These are phyloP conservation scores for Neocucurbitaria cava DNA, from an alignment of 2,329 filamentous ascomycete species.

Conservation along the genomic window DNA sequence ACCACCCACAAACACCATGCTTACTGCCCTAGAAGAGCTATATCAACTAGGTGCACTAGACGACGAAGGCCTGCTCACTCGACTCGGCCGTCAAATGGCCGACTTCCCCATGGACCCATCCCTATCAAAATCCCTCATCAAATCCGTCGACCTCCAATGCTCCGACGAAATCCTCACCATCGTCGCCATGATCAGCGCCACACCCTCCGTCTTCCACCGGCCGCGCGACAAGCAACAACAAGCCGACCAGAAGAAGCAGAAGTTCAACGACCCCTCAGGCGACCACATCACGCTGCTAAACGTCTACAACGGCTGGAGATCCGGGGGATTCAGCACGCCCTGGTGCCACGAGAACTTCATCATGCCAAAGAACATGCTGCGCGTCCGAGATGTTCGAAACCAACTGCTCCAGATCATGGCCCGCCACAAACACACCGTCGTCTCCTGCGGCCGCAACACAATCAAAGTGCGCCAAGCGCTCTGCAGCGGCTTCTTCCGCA, in stretches of 20 bases:
- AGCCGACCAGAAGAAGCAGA: conserved; percentile 96
- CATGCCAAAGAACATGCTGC: conserved; percentile 85
- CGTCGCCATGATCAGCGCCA: conserved; percentile 72
- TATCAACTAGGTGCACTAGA: conserved; percentile 92
- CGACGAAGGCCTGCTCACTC: conserved; percentile 91
- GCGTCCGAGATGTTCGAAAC: conserved; percentile 89
- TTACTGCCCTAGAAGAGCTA: conserved; percentile 92
- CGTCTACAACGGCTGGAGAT: conserved; percentile 97
- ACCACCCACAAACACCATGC: conserved; percentile 95
- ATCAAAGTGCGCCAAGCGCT: conserved; percentile 86
- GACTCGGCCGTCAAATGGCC: conserved; percentile 94
- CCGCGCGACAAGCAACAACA: conserved; percentile 97
- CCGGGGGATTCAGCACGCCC: conserved; percentile 77
- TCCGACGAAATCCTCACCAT: conserved; percentile 94
- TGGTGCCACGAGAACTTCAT: conserved; percentile 99
- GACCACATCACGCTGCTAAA: conserved; percentile 96
- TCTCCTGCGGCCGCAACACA: conserved; percentile 87
- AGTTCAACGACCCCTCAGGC: conserved; percentile 94
- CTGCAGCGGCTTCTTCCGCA: conserved; percentile 94
- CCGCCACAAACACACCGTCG: conserved; percentile 80
- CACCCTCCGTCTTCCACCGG: conserved; percentile 87
- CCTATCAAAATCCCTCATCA: conserved; percentile 88
- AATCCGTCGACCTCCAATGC: conserved; percentile 84
- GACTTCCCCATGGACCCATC: conserved; percentile 98
- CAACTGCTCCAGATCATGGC: conserved; percentile 95